These are phyloP conservation scores for Carex cristatella DNA, from an alignment of 176 grass and related monocot species.

Conservation along the genomic window DNA sequence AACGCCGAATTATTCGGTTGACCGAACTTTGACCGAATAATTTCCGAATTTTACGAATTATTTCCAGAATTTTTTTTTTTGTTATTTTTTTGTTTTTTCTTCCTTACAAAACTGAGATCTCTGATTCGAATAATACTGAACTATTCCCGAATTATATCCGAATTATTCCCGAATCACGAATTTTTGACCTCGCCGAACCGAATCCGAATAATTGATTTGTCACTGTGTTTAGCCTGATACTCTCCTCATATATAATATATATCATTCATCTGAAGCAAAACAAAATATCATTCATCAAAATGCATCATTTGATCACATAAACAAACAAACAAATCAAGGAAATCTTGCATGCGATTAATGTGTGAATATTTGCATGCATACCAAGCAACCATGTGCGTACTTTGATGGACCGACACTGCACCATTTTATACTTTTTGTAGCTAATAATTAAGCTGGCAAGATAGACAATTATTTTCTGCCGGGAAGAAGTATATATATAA, in stretches of 20 bases:
- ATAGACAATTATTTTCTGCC: background rate
- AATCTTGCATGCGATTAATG: background rate
- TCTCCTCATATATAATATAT: background rate
- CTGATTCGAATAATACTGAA: too few species aligned
- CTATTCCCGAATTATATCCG: too few species aligned
- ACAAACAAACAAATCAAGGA: background rate
- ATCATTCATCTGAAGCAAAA: too few species aligned
- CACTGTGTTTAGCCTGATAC: background rate
- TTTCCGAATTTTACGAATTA: too few species aligned
- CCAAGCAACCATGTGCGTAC: background rate
- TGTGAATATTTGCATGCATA: background rate
- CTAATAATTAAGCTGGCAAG: background rate
- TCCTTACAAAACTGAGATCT: too few species aligned
- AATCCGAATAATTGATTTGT: too few species aligned
- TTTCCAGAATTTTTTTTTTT: too few species aligned
- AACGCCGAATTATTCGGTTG: too few species aligned
- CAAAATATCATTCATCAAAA: background rate
- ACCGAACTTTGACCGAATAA: too few species aligned
- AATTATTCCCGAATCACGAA: too few species aligned
- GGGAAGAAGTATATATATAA: background rate
- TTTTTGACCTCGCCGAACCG: too few species aligned
- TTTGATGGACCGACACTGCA: background rate
- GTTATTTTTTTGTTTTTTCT: too few species aligned
- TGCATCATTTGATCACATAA: constrained; percentile 21
- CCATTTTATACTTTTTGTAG: background rate